These are phyloP conservation scores for Scheffersomyces quercinus DNA, from an alignment of 1,139 yeast genomes.

Conservation along the genomic window DNA sequence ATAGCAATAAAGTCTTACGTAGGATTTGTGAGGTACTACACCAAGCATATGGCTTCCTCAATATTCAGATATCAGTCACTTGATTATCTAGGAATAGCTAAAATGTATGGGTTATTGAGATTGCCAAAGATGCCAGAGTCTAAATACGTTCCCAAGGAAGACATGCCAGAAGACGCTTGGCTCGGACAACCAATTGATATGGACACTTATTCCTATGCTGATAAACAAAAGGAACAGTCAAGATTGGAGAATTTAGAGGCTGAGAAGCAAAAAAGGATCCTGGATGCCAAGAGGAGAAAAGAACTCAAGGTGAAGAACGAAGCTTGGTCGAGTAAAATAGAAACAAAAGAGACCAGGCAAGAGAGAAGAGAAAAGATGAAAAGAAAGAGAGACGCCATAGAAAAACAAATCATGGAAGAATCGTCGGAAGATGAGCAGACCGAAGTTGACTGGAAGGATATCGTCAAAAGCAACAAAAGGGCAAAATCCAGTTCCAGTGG, in stretches of 20 bases:
- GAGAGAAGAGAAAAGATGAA: constrained; percentile 66
- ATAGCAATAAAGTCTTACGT: constrained; percentile 78
- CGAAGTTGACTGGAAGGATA: constrained; percentile 84
- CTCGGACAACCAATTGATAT: constrained; percentile 60
- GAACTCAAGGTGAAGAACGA: constrained; percentile 54
- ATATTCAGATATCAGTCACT: constrained; percentile 75
- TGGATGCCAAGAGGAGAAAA: constrained; percentile 50
- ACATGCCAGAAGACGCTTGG: constrained; percentile 71
- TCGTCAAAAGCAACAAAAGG: constrained; percentile 65
- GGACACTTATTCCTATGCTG: constrained; percentile 66
- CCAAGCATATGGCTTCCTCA: constrained; percentile 88
- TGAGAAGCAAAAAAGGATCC: constrained; percentile 42
- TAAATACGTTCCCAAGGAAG: constrained; percentile 45
- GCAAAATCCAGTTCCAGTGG: constrained; percentile 36
- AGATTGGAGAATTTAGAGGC: constrained; percentile 61
- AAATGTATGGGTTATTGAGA: constrained; percentile 75
- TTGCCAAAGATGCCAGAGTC: constrained; percentile 96
- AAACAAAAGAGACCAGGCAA: constrained; percentile 61
- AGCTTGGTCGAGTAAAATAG: constrained; percentile 79
- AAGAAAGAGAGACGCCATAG: constrained; percentile 63
- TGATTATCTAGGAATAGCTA: constrained; percentile 73
- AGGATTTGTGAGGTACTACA: constrained; percentile 78
- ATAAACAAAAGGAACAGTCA: constrained; percentile 60
- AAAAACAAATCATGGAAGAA: constrained; percentile 52
- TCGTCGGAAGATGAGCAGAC: constrained; percentile 54